Evolutionary conservation across 2,329 filamentous ascomycete species (phyloP).

Genomic region (Aspergillus felis): DNA sequence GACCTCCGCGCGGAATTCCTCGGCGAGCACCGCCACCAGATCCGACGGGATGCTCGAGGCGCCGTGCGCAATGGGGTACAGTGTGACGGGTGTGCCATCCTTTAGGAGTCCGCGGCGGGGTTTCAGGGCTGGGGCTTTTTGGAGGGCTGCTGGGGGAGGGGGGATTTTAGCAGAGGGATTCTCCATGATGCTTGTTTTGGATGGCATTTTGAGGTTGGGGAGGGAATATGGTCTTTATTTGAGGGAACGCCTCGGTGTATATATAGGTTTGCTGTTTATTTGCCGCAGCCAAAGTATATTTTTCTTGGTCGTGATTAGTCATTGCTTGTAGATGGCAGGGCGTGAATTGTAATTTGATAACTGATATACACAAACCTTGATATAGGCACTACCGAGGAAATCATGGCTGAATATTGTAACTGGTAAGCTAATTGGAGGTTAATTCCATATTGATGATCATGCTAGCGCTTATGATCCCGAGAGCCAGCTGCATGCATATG

Average conservation of each 20-base stretch:
- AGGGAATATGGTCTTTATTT: not conserved
- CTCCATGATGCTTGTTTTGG: slow-evolving; percentile 30
- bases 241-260: too few relatives aligned
- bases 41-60: slow-evolving; percentile 17
- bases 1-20: slow-evolving; percentile 34
- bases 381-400: not conserved
- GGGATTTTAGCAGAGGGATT: slow-evolving; percentile 28
- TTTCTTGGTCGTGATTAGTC: not conserved
- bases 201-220: slow-evolving; percentile 27
- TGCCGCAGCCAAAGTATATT: not conserved
- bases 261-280: too few relatives aligned
- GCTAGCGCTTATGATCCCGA: not conserved
- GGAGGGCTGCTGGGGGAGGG: slow-evolving; percentile 18
- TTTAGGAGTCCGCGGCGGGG: slow-evolving; percentile 25
- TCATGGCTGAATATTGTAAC: not conserved
- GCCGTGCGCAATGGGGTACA: slow-evolving; percentile 27
- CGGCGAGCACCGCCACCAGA: slow-evolving; percentile 27
- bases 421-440: not conserved
- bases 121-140: slow-evolving; percentile 18
- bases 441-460: not conserved
- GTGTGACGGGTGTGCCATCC: slow-evolving; percentile 17
- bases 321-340: slow-evolving; percentile 15
- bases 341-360: slow-evolving; percentile 3
- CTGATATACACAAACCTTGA: not conserved
- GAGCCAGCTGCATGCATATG: not conserved